These are phyloP conservation scores for Pleoardoris graminearum DNA, from an alignment of 2,329 filamentous ascomycete genomes.

Conservation along the genomic window DNA sequence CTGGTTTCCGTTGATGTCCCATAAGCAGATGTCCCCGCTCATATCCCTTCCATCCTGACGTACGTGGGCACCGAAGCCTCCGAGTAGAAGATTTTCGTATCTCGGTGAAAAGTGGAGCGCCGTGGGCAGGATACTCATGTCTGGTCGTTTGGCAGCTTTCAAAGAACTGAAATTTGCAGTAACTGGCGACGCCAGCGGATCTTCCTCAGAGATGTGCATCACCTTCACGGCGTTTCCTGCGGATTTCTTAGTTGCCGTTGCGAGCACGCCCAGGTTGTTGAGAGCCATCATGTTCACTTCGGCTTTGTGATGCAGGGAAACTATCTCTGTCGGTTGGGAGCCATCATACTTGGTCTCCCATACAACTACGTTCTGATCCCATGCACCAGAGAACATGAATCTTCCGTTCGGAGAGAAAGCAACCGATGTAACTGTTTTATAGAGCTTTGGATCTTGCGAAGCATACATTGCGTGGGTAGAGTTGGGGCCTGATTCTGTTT, in stretches of 20 bases:
- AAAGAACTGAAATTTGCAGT: slow-evolving; percentile 30
- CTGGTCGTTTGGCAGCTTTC: slow-evolving; percentile 34
- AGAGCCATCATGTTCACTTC: slow-evolving; percentile 58
- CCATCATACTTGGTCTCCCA: slow-evolving; percentile 44
- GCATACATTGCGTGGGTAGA: slow-evolving; percentile 51
- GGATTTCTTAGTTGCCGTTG: slow-evolving; percentile 52
- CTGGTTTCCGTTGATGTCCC: slow-evolving; percentile 52
- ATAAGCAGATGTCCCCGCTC: slow-evolving; percentile 59
- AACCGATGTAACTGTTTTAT: slow-evolving; percentile 60
- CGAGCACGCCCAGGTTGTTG: slow-evolving; percentile 46
- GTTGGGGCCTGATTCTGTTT: slow-evolving; percentile 46
- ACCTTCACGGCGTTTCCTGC: slow-evolving; percentile 42
- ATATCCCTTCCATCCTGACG: slow-evolving; percentile 40
- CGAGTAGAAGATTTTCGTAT: slow-evolving; percentile 52
- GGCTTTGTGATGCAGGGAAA: slow-evolving; percentile 49
- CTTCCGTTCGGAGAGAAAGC: slow-evolving; percentile 54
- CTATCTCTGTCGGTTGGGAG: slow-evolving; percentile 22
- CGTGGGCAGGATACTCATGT: slow-evolving; percentile 35
- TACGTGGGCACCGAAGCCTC: slow-evolving; percentile 56
- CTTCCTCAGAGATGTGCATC: slow-evolving; percentile 23
- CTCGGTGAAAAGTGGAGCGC: slow-evolving; percentile 39
- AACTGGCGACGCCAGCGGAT: slow-evolving; percentile 13
- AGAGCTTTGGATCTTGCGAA: slow-evolving; percentile 57
- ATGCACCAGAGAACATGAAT: slow-evolving; percentile 58
- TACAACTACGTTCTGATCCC: slow-evolving; percentile 54